phyloP scores from a whole-genome alignment of 2,329 filamentous ascomycete species.

The Bipolaris victoriae region DNA sequence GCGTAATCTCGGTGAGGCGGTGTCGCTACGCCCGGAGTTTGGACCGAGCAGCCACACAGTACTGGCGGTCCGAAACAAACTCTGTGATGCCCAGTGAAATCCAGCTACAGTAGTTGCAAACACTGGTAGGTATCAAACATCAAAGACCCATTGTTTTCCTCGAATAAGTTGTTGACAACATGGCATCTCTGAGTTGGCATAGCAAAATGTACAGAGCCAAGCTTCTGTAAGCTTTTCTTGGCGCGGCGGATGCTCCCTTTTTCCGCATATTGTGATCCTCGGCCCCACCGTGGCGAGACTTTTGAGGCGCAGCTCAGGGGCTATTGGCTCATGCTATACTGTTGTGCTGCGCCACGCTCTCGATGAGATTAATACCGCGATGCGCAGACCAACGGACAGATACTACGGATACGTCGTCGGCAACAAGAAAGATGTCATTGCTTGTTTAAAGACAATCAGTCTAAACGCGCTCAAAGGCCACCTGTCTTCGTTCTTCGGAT shows the following conservation, averaged over 20 bases:
- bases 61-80: background rate
- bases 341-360: slow-evolving; percentile 11
- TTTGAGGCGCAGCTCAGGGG: slow-evolving; percentile 18
- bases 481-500: background rate
- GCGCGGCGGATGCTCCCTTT: slow-evolving; percentile 7
- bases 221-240: slow-evolving; percentile 23
- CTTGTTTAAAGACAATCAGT: background rate
- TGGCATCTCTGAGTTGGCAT: background rate
- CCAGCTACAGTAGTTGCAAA: background rate
- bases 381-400: too few species aligned
- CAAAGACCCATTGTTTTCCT: too few species aligned
- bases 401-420: background rate
- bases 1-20: slow-evolving; percentile 12
- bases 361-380: background rate
- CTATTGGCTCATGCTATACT: background rate
- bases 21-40: slow-evolving; percentile 1
- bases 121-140: background rate
- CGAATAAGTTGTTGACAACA: background rate
- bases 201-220: slow-evolving; percentile 7
- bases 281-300: slow-evolving; percentile 1
- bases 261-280: background rate
- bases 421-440: background rate
- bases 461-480: too few species aligned
- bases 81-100: background rate
- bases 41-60: background rate